phyloP scores from a whole-genome alignment of 805 yeast species.

The Saccharomycopsis synnaedendra region DNA sequence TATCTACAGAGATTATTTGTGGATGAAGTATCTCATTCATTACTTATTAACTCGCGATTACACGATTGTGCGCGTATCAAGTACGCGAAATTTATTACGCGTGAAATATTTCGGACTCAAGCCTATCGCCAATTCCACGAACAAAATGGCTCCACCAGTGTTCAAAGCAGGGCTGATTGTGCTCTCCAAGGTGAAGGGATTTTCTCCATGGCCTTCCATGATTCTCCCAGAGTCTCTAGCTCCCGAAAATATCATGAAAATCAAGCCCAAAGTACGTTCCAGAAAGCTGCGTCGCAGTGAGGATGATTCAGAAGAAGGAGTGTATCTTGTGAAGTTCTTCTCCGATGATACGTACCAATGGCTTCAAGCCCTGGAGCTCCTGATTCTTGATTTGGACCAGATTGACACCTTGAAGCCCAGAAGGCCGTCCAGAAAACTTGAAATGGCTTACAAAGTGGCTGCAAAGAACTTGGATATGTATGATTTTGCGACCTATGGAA shows the following conservation, averaged over 20 bases:
- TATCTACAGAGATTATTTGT: too few relatives aligned
- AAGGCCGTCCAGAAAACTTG: constrained; percentile 33
- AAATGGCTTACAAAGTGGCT: constrained; percentile 44
- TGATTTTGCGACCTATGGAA: constrained; percentile 31
- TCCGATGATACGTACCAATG: constrained; percentile 66
- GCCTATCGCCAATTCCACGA: too few relatives aligned
- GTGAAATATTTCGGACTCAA: too few relatives aligned
- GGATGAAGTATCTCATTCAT: too few relatives aligned
- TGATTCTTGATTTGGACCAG: constrained; percentile 29
- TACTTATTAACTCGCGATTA: too few relatives aligned
- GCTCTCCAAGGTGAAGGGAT: constrained; percentile 76
- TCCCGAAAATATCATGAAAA: constrained; percentile 42
- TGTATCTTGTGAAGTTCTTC: constrained; percentile 49
- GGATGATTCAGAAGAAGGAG: constrained; percentile 16
- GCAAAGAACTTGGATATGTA: constrained; percentile 37
- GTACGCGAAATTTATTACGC: too few relatives aligned
- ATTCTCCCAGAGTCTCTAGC: constrained; percentile 49
- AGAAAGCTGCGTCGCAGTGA: constrained; percentile 12
- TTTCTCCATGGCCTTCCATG: constrained; percentile 88
- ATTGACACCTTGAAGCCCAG: constrained; percentile 18
- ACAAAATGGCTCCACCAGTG: background rate
- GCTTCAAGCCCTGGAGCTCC: constrained; percentile 44
- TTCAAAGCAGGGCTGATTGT: constrained; percentile 44
- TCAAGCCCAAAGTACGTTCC: constrained; percentile 35
- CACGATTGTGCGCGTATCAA: too few relatives aligned